Evolutionary conservation across 345 rosid genomes (phyloP).

Genomic region (Limnanthes douglasii): DNA sequence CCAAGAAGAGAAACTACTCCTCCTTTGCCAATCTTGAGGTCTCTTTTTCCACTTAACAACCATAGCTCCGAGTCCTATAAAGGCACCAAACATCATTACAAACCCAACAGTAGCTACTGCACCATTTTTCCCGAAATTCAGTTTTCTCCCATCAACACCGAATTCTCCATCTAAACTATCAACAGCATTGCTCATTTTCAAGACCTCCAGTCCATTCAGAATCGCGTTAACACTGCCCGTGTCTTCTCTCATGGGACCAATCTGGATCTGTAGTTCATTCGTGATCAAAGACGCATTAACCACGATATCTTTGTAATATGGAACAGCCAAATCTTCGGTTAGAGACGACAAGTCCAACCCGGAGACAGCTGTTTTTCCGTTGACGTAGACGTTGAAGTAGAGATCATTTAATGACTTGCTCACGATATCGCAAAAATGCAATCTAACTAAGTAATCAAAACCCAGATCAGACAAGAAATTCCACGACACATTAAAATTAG

Average conservation of each 20-base stretch:
- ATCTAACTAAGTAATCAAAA: constrained; percentile 39
- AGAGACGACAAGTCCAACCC: constrained; percentile 49
- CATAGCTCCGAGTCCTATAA: constrained; percentile 76
- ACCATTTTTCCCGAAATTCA: constrained; percentile 15
- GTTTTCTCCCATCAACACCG: constrained; percentile 40
- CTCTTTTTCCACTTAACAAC: constrained; percentile 65
- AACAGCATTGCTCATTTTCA: constrained; percentile 65
- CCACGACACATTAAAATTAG: constrained; percentile 64
- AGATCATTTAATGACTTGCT: constrained; percentile 57
- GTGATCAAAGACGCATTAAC: constrained; percentile 33
- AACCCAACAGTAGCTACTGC: constrained; percentile 66
- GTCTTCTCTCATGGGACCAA: constrained; percentile 47
- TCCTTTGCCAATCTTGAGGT: constrained; percentile 75
- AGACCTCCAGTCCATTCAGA: constrained; percentile 54
- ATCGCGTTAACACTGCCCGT: constrained; percentile 43
- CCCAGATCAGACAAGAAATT: constrained; percentile 34
- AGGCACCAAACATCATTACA: constrained; percentile 83
- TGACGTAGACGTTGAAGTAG: constrained; percentile 59
- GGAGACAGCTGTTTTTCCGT: constrained; percentile 47
- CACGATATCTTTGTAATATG: constrained; percentile 64
- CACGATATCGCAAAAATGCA: constrained; percentile 73
- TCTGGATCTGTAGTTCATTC: constrained; percentile 30
- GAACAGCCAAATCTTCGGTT: constrained; percentile 22
- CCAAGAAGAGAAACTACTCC: constrained; percentile 80
- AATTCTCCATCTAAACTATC: constrained; percentile 69